These are phyloP conservation scores for Comarum palustre DNA, from an alignment of 306 rosid species.

Conservation along the genomic window DNA sequence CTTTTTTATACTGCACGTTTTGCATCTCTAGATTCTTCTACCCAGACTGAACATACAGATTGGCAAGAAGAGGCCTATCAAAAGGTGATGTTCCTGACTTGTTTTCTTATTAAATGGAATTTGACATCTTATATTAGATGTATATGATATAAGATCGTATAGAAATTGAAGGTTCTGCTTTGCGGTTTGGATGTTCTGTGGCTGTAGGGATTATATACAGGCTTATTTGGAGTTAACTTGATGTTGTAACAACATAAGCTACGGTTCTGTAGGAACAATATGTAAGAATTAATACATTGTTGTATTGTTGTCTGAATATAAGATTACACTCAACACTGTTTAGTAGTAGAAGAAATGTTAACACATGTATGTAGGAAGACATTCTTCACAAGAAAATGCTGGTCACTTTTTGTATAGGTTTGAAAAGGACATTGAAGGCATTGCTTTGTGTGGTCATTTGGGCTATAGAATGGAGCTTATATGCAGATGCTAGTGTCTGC, in stretches of 20 bases:
- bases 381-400: not conserved
- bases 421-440: not conserved
- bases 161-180: not conserved
- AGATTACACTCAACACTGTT: too few relatives aligned
- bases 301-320: not conserved
- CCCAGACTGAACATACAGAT: constrained; percentile 59
- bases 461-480: not conserved
- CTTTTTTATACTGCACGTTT: constrained; percentile 20
- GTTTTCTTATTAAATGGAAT: not conserved
- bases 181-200: not conserved
- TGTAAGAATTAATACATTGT: not conserved
- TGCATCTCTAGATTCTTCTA: constrained; percentile 66
- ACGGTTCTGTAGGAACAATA: too few relatives aligned
- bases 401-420: not conserved
- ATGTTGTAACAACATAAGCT: too few relatives aligned
- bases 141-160: not conserved
- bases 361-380: too few relatives aligned
- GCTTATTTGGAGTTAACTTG: not conserved
- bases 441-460: not conserved
- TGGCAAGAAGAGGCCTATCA: constrained; percentile 65
- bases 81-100: constrained; percentile 40
- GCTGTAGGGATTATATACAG: not conserved
- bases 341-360: not conserved
- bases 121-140: not conserved
- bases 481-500: not conserved